A percentile compares a stretch with the other conserved stretches of the same genome.
Conservation (phyloP, 257 asterid species). For the Fraxinus quadrangulata region DNA sequence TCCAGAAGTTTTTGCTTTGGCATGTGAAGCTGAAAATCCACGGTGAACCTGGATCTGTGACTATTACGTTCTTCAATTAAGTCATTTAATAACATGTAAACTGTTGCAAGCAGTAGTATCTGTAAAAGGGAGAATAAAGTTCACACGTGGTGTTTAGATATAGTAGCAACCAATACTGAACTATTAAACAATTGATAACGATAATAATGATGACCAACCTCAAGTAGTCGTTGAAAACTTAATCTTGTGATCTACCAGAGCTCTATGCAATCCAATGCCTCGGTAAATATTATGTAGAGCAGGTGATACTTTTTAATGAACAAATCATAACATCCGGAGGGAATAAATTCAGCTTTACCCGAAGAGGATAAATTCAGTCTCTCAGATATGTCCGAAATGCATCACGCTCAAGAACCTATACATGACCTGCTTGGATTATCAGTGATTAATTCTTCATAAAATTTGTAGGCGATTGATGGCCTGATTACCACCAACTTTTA, state of each 20-base stretch:
- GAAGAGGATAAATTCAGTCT: background rate
- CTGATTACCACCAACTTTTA: background rate
- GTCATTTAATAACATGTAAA: background rate
- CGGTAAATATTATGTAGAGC: background rate
- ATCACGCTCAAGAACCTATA: background rate
- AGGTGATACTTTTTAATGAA: background rate
- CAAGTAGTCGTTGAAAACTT: background rate
- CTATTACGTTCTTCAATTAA: slow-evolving; percentile 22
- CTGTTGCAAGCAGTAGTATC: background rate
- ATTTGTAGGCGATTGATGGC: background rate
- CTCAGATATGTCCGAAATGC: background rate
- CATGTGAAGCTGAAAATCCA: slow-evolving; percentile 45
- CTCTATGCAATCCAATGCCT: background rate
- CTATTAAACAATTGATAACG: background rate
- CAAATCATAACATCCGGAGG: background rate
- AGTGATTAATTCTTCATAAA: background rate
- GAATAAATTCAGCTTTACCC: background rate
- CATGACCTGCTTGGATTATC: background rate
- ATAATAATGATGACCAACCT: background rate
- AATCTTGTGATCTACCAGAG: background rate
- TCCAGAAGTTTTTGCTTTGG: slow-evolving; percentile 50
- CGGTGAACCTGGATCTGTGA: slow-evolving; percentile 34
- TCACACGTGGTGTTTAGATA: background rate
- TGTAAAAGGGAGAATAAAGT: background rate
- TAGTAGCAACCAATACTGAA: background rate